phyloP scores from a whole-genome alignment of 345 rosid genomes.

The Rubroshorea leprosula region DNA sequence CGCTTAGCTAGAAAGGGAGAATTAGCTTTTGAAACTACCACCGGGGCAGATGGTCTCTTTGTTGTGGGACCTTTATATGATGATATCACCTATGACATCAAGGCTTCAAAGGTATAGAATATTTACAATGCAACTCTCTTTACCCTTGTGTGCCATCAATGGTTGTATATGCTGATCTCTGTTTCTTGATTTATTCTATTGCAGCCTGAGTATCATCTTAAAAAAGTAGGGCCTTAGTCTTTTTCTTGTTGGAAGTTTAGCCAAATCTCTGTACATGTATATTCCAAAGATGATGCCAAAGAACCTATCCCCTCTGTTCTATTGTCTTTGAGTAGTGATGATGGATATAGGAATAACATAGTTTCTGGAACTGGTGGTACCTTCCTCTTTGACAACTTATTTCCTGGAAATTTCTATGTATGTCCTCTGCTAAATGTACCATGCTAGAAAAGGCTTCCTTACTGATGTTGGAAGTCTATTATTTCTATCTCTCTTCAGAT shows the following conservation, averaged over 20 bases:
- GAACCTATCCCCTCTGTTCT: slow-evolving; percentile 66
- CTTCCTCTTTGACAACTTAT: slow-evolving; percentile 75
- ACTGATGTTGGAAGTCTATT: not conserved
- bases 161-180: slow-evolving; percentile 22
- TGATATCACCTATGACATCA: slow-evolving; percentile 59
- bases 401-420: slow-evolving; percentile 90
- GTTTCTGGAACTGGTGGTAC: slow-evolving; percentile 72
- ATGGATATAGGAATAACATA: slow-evolving; percentile 88
- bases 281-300: slow-evolving; percentile 53
- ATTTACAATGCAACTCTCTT: not conserved
- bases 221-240: slow-evolving; percentile 55
- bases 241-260: slow-evolving; percentile 94
- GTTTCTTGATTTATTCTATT: slow-evolving; percentile 13
- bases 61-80: slow-evolving; percentile 77
- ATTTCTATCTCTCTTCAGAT: too few species aligned
- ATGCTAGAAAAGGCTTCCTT: not conserved
- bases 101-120: slow-evolving; percentile 75
- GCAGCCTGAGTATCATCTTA: slow-evolving; percentile 94
- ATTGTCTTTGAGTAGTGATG: slow-evolving; percentile 92
- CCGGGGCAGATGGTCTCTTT: slow-evolving; percentile 67
- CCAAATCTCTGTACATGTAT: slow-evolving; percentile 65
- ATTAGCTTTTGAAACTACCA: slow-evolving; percentile 57
- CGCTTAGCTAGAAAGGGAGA: slow-evolving; percentile 57
- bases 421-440: slow-evolving; percentile 93
- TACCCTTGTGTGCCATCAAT: not conserved